phyloP scores from a whole-genome alignment of 257 asterid species.

The Plantago elongata region DNA sequence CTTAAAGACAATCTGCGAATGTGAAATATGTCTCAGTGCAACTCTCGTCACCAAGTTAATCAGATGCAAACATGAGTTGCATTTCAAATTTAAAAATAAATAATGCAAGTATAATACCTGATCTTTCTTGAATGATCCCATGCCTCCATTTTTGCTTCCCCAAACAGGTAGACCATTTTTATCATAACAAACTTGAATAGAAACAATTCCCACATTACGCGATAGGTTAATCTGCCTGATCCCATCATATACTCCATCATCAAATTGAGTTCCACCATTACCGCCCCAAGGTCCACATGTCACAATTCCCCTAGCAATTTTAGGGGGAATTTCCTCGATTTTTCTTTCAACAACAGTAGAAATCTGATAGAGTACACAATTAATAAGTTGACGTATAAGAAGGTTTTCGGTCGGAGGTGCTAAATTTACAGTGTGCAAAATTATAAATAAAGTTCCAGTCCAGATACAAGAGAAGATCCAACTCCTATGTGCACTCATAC shows the following conservation, averaged over 20 bases:
- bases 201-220: constrained; percentile 55
- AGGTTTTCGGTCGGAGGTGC: no score
- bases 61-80: background rate
- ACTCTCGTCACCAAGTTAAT: background rate
- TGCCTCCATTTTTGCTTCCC: constrained; percentile 79
- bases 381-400: no score
- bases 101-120: constrained; percentile 32
- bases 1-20: constrained; percentile 59
- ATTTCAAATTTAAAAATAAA: background rate
- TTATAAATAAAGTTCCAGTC: no score
- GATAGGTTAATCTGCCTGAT: constrained; percentile 52
- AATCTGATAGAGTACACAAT: constrained; percentile 23
- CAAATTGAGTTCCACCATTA: constrained; percentile 58
- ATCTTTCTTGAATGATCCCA: constrained; percentile 52
- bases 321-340: constrained; percentile 41
- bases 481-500: no score
- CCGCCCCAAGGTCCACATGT: constrained; percentile 85
- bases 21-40: background rate
- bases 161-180: constrained; percentile 50
- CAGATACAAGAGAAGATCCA: no score
- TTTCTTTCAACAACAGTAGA: constrained; percentile 17
- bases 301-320: constrained; percentile 32
- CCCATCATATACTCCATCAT: constrained; percentile 75
- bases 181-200: constrained; percentile 59
- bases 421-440: no score